Evolutionary conservation across 768 basidiomycete species (phyloP), one percentile per base, ranked within the genome.

Genomic region (Trametes villosa): DNA sequence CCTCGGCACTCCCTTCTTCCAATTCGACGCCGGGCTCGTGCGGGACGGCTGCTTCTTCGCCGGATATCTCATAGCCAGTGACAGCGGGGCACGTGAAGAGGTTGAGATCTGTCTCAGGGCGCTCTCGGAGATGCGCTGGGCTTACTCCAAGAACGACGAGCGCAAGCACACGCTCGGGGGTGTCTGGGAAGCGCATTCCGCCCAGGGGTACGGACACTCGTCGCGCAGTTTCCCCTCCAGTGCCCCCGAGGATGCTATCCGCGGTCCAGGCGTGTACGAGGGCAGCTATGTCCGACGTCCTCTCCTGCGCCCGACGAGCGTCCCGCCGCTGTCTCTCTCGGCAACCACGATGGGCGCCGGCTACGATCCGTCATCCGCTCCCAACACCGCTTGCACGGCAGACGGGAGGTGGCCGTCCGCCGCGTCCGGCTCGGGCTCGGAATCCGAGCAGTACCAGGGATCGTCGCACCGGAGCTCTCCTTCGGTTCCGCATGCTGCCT

Each of bases 31-130:
- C 1, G 88, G 89, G 20, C 80, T 96, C 4, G 86, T 95, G 53
- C 84, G 91, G 20, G 94, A 96, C 67, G 95, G 95, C 3, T 92
- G 89, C 68, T 96, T 89, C 80, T 96, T 89, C 67, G 91, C 92
- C 4, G 93, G 86, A 2, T 84, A 89, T 62, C 76, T 94, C 38
- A 81, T 92, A 7, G 91, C 90, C 0, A 68, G 75, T 34, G 86
- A 83, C 58, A 71, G 76, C 9, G 85, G 82, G 9, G 61, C 75
- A 17, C 77, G 84, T 5, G 86, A 88, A 18, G 81, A 86, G 54
- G 74, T 79, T 22, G 71, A 78, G 30, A 60, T 77, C 26, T 96
- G 92, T 68, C 76, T 95, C 4, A 78, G 82, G 6, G 93, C 92
- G 9, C 80, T 96, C n/a, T 72, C 82, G 4, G 86, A 91, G 69